Percentiles rank a stretch among this genome's conserved stretches.
Conservation (phyloP, 2,329 filamentous ascomycete genomes). For the Intubia oerlemansii region DNA sequence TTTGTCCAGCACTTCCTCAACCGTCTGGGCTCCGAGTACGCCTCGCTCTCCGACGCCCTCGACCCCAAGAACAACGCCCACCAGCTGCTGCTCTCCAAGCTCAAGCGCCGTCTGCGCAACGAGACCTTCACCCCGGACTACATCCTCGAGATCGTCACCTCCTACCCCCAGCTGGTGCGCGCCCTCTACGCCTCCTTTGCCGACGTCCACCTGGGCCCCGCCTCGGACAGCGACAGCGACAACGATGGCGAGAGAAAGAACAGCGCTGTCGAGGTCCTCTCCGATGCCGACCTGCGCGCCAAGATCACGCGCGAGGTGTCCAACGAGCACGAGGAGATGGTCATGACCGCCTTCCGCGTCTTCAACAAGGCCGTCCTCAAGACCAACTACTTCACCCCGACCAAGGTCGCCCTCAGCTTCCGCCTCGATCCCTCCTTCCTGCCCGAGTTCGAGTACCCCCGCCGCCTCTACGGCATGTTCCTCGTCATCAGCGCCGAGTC, state of each 20-base stretch:
- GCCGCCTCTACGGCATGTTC: slow-evolving; percentile 94
- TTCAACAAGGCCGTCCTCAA: slow-evolving; percentile 91
- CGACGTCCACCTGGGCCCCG: slow-evolving; percentile 51
- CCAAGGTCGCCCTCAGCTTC: slow-evolving; percentile 95
- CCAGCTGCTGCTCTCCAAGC: slow-evolving; percentile 70
- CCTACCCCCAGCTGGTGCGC: slow-evolving; percentile 72
- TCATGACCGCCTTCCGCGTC: slow-evolving; percentile 87
- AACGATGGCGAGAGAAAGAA: too few relatives aligned
- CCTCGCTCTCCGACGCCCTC: slow-evolving; percentile 61
- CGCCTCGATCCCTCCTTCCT: slow-evolving; percentile 77
- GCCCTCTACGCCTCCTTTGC: slow-evolving; percentile 84
- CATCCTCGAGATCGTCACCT: slow-evolving; percentile 89
- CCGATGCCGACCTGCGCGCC: slow-evolving; percentile 50
- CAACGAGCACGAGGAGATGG: slow-evolving; percentile 95
- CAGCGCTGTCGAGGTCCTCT: slow-evolving; percentile 47
- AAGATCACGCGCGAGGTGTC: slow-evolving; percentile 59
- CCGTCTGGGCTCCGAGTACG: slow-evolving; percentile 79
- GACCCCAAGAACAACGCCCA: slow-evolving; percentile 67
- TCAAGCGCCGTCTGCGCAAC: slow-evolving; percentile 85
- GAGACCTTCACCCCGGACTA: slow-evolving; percentile 98
- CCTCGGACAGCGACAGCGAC: slow-evolving; percentile 9
- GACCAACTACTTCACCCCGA: slow-evolving; percentile 94
- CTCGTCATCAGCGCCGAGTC: slow-evolving; percentile 93
- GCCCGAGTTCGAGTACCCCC: slow-evolving; percentile 78
- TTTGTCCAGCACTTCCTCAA: slow-evolving; percentile 98